Evolutionary conservation across 2,329 filamentous ascomycete genomes (phyloP).

Genomic region (Pseudocercospora fijiensis): DNA sequence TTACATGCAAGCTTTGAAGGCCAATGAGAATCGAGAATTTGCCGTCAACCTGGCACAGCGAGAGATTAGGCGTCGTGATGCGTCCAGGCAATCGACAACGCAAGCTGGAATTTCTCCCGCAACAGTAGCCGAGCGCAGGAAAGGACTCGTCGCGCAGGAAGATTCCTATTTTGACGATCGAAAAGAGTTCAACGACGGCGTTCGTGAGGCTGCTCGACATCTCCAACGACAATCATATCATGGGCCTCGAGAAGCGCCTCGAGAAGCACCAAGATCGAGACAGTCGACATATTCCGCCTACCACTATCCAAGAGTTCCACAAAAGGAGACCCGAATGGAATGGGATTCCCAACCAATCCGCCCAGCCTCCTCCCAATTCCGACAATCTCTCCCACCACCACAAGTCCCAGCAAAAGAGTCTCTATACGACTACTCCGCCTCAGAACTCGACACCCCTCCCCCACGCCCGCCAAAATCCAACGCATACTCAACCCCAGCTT

Average conservation of each 20-base stretch:
- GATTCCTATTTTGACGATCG: slow-evolving; percentile 17
- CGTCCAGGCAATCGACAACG: slow-evolving; percentile 50
- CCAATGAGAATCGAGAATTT: slow-evolving; percentile 68
- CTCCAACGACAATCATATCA: slow-evolving; percentile 22
- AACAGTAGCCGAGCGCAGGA: slow-evolving; percentile 32
- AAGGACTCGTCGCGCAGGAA: slow-evolving; percentile 31
- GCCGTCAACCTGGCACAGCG: slow-evolving; percentile 73
- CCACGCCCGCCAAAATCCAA: slow-evolving; percentile 37
- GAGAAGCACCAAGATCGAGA: slow-evolving; percentile 3
- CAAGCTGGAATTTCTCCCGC: slow-evolving; percentile 57
- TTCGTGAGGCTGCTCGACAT: slow-evolving; percentile 30
- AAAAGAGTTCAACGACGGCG: slow-evolving; percentile 21
- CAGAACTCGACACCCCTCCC: slow-evolving; percentile 16
- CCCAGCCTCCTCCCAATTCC: slow-evolving; percentile 31
- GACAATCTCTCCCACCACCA: slow-evolving; percentile 27
- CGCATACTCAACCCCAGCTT: slow-evolving; percentile 22
- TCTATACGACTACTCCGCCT: slow-evolving; percentile 22
- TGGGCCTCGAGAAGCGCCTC: slow-evolving; percentile 7
- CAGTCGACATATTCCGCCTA: slow-evolving; percentile 34
- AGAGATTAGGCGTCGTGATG: slow-evolving; percentile 68
- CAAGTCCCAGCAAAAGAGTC: slow-evolving; percentile 35
- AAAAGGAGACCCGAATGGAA: slow-evolving; percentile 40
- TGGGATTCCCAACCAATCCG: slow-evolving; percentile 33
- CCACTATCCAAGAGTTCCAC: slow-evolving; percentile 48
- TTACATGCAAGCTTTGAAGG: slow-evolving; percentile 54